These are phyloP conservation scores for Ogataea nakhonphanomensis DNA, from an alignment of 805 yeast species.

Conservation along the genomic window DNA sequence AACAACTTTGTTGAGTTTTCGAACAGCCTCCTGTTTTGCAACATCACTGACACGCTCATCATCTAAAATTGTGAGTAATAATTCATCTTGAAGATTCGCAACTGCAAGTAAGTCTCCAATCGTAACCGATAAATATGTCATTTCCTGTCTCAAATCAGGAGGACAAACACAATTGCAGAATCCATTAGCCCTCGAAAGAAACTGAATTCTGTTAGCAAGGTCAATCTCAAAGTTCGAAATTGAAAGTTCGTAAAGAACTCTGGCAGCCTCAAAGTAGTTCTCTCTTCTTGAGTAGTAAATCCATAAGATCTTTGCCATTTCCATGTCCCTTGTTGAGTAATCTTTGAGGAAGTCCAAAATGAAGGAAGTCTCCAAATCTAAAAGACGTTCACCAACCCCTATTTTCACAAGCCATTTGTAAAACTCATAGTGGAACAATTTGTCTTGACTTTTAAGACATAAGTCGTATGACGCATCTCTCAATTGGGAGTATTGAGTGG, in stretches of 20 bases:
- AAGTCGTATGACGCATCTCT: slow-evolving; percentile 72
- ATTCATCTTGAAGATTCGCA: slow-evolving; percentile 77
- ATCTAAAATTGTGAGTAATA: slow-evolving; percentile 44
- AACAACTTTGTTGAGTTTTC: slow-evolving; percentile 59
- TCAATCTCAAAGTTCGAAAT: slow-evolving; percentile 66
- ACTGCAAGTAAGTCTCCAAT: slow-evolving; percentile 83
- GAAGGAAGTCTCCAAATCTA: slow-evolving; percentile 79
- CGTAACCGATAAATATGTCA: slow-evolving; percentile 63
- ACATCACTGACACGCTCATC: slow-evolving; percentile 49
- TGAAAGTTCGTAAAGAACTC: slow-evolving; percentile 69
- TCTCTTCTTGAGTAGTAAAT: slow-evolving; percentile 81
- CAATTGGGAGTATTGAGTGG: slow-evolving; percentile 51
- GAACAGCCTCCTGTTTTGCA: slow-evolving; percentile 48
- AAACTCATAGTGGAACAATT: slow-evolving; percentile 83
- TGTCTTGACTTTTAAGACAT: slow-evolving; percentile 73
- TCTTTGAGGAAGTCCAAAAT: slow-evolving; percentile 74
- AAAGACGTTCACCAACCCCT: slow-evolving; percentile 70
- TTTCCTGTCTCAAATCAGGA: slow-evolving; percentile 69
- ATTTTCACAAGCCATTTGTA: slow-evolving; percentile 89
- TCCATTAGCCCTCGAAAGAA: slow-evolving; percentile 86
- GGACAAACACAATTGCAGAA: slow-evolving; percentile 84
- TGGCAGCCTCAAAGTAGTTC: slow-evolving; percentile 79
- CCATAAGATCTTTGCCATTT: slow-evolving; percentile 83
- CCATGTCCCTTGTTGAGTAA: slow-evolving; percentile 57
- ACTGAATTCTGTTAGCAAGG: slow-evolving; percentile 77